Conservation (phyloP, 768 basidiomycete genomes). For the Clitopilus hobsonii region DNA sequence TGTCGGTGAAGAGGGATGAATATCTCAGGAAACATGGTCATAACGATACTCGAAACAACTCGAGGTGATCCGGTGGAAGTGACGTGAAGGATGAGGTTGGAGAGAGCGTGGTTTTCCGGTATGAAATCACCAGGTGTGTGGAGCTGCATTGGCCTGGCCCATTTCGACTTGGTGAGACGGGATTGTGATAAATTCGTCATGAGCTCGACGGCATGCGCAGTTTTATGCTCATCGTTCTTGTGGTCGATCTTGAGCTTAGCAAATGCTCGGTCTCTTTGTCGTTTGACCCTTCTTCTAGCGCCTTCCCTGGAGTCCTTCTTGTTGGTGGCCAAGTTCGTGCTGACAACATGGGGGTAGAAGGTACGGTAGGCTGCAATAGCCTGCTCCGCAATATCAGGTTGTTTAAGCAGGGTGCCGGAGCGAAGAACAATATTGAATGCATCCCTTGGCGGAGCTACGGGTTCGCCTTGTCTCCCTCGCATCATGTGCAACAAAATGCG, state of each 20-base stretch:
- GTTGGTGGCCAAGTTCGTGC: too few relatives aligned
- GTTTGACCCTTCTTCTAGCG: too few relatives aligned
- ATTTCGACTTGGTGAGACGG: too few relatives aligned
- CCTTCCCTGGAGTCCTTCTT: too few relatives aligned
- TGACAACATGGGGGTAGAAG: neutral
- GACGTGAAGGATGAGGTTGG: constrained; percentile 48
- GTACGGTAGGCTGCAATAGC: constrained; percentile 20
- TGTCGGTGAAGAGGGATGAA: constrained; percentile 19
- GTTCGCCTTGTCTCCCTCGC: constrained; percentile 26
- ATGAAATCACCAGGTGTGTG: neutral
- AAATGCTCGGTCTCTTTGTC: neutral
- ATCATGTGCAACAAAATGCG: constrained; percentile 54
- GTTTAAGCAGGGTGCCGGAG: constrained; percentile 46
- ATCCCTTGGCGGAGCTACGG: constrained; percentile 37
- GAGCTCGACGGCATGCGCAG: neutral
- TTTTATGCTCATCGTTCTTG: neutral
- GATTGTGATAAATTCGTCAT: neutral
- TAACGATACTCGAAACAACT: constrained; percentile 43
- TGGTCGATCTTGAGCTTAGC: neutral
- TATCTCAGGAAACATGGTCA: constrained; percentile 53
- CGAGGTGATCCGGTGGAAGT: constrained; percentile 42
- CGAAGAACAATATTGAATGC: constrained; percentile 60
- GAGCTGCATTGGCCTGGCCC: constrained; percentile 29
- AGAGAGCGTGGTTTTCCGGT: constrained; percentile 33
- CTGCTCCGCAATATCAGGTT: constrained; percentile 34